Percentiles rank a stretch among this genome's conserved stretches.
phyloP scores from a whole-genome alignment of 2,329 filamentous ascomycete genomes.

The Ambrosiella beaveri region DNA sequence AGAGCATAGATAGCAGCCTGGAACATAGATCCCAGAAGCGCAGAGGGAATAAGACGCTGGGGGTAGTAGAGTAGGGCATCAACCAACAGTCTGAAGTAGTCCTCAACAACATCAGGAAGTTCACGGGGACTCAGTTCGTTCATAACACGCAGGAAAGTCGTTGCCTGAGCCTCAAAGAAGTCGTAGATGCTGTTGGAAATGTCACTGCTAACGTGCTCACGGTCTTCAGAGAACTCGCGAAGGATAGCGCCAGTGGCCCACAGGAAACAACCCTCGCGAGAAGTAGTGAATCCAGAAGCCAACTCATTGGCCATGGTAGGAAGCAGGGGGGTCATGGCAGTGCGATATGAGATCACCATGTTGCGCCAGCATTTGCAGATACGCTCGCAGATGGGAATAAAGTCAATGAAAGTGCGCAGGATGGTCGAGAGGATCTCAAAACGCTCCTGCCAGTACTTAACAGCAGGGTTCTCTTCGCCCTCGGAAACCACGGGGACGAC shows the following conservation, averaged over 20 bases:
- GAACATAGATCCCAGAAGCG: constrained; percentile 66
- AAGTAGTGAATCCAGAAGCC: constrained; percentile 65
- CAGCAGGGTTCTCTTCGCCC: constrained; percentile 66
- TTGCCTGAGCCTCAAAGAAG: constrained; percentile 89
- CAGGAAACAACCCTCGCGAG: constrained; percentile 89
- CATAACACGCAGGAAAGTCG: constrained; percentile 74
- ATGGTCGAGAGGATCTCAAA: constrained; percentile 77
- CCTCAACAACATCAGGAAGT: constrained; percentile 73
- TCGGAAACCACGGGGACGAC: constrained; percentile 58
- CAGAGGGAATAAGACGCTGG: constrained; percentile 61
- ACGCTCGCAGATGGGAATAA: constrained; percentile 77
- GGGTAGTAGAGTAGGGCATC: constrained; percentile 91
- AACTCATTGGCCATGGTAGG: constrained; percentile 77
- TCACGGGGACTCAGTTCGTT: constrained; percentile 62
- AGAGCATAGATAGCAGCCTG: constrained; percentile 75
- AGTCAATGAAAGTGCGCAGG: constrained; percentile 70
- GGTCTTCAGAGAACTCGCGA: constrained; percentile 83
- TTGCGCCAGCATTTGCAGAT: constrained; percentile 91
- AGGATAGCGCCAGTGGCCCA: constrained; percentile 94
- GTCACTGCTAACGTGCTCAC: constrained; percentile 64
- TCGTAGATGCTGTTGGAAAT: constrained; percentile 78
- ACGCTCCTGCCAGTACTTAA: constrained; percentile 91
- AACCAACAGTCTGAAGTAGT: constrained; percentile 85
- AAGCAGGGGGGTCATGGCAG: constrained; percentile 69
- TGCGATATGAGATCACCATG: constrained; percentile 92